Conservation (phyloP, 306 rosid species). For the Castanopsis chinensis region DNA sequence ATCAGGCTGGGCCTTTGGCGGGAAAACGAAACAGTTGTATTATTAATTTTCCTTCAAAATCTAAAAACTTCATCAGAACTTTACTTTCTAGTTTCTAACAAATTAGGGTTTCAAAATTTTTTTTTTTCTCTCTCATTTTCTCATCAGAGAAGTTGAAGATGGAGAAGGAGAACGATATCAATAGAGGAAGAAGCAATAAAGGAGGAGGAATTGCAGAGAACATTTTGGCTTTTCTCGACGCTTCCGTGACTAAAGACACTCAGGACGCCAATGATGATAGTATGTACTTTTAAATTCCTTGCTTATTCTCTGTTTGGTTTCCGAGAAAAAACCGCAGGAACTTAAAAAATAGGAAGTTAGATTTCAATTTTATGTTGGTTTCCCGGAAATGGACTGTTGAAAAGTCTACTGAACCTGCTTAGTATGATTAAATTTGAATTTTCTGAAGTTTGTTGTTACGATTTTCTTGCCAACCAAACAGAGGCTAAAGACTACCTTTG, state of each 20-base stretch:
- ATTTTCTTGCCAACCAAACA: conserved; percentile 1
- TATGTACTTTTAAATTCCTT: conserved; percentile 3
- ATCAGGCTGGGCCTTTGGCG: conserved; percentile 11
- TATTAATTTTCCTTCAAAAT: no score
- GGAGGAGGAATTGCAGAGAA: conserved; percentile 55
- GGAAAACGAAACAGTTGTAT: conserved; percentile 1
- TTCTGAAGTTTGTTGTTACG: not conserved
- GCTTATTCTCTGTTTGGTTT: conserved; percentile 4
- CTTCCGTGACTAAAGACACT: conserved; percentile 54
- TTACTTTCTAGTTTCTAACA: no score
- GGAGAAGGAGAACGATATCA: conserved; percentile 49
- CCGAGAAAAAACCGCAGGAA: not conserved
- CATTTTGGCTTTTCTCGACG: conserved; percentile 67
- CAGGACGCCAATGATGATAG: conserved; percentile 73
- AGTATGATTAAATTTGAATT: not conserved
- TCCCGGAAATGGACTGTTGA: no score
- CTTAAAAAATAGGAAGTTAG: no score
- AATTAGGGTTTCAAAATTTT: conserved; percentile 14
- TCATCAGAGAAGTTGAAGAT: conserved; percentile 15
- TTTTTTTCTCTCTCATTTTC: no score
- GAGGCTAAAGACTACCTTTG: not conserved
- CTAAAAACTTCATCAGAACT: no score
- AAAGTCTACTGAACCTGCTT: not conserved
- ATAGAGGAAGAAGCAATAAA: conserved; percentile 18
- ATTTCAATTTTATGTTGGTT: no score